A percentile compares a stretch with the other conserved stretches of the same genome.
Conservation (phyloP, 441 rosid genomes). For the Populus hybrid region DNA sequence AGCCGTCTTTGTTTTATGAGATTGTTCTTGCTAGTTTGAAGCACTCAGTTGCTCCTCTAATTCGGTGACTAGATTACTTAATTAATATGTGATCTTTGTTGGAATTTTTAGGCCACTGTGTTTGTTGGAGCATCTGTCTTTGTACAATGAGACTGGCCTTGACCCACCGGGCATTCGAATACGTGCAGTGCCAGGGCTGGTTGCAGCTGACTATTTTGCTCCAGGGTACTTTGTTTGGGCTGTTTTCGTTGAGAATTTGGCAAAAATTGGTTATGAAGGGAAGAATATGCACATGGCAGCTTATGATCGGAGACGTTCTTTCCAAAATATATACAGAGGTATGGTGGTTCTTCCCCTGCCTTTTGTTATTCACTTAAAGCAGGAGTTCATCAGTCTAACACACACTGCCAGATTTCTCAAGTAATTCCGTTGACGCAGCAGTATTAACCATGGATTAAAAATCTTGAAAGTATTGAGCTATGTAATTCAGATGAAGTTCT, state of each 20-base stretch:
- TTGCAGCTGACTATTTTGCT: constrained; percentile 53
- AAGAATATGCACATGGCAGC: constrained; percentile 73
- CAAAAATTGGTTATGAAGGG: constrained; percentile 64
- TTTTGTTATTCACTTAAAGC: background rate
- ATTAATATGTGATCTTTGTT: background rate
- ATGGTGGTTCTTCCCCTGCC: constrained; percentile 14
- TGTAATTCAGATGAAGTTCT: background rate
- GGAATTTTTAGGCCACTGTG: constrained; percentile 49
- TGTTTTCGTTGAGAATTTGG: constrained; percentile 63
- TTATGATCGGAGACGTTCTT: constrained; percentile 79
- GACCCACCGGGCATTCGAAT: constrained; percentile 64
- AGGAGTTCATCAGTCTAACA: background rate
- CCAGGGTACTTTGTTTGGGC: constrained; percentile 70
- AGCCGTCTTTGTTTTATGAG: background rate
- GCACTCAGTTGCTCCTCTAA: background rate
- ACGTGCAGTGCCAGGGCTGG: constrained; percentile 53
- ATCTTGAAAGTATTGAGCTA: background rate
- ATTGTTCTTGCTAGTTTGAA: background rate
- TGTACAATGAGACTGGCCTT: constrained; percentile 66
- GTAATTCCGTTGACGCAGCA: background rate
- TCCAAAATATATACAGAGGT: constrained; percentile 85
- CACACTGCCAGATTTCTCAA: background rate
- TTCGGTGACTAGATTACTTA: background rate
- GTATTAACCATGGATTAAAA: background rate
- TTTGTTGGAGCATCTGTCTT: constrained; percentile 63